Evolutionary conservation across 331 rosid species (phyloP).

Genomic region (Rhamnella rubrinervis): DNA sequence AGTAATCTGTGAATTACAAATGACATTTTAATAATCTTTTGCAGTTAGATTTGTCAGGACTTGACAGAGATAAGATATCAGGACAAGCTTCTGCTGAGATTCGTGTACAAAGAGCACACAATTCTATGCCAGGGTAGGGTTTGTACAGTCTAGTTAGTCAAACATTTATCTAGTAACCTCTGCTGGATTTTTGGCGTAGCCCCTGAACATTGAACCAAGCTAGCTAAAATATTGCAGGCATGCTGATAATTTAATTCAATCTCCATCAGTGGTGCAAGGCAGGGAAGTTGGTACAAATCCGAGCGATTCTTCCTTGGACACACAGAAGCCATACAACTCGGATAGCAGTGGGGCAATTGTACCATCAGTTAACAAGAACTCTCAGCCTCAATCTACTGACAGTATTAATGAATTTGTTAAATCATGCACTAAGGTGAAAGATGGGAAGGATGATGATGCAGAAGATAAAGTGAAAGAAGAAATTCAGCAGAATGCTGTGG

Average conservation of each 20-base stretch:
- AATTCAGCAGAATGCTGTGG: conserved; percentile 30
- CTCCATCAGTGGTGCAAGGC: conserved; percentile 25
- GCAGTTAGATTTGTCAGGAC: conserved; percentile 75
- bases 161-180: conserved; percentile 10
- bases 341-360: conserved; percentile 26
- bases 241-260: conserved; percentile 35
- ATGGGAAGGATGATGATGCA: conserved; percentile 33
- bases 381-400: conserved; percentile 13
- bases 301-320: conserved; percentile 29
- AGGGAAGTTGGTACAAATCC: conserved; percentile 43
- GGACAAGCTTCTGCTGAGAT: conserved; percentile 77
- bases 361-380: conserved; percentile 9
- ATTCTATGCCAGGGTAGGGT: conserved; percentile 49
- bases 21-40: conserved; percentile 20
- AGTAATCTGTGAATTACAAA: conserved; percentile 10
- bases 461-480: conserved; percentile 33
- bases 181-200: conserved; percentile 17
- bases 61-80: conserved; percentile 76
- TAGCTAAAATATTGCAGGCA: conserved; percentile 46
- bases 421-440: conserved; percentile 28
- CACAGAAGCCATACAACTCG: conserved; percentile 29
- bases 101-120: conserved; percentile 32
- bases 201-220: conserved; percentile 19
- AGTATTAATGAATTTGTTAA: conserved; percentile 23
- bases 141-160: conserved; percentile 8